Conservation (phyloP, 805 yeast genomes). For the Suhomyces kilbournensis region DNA sequence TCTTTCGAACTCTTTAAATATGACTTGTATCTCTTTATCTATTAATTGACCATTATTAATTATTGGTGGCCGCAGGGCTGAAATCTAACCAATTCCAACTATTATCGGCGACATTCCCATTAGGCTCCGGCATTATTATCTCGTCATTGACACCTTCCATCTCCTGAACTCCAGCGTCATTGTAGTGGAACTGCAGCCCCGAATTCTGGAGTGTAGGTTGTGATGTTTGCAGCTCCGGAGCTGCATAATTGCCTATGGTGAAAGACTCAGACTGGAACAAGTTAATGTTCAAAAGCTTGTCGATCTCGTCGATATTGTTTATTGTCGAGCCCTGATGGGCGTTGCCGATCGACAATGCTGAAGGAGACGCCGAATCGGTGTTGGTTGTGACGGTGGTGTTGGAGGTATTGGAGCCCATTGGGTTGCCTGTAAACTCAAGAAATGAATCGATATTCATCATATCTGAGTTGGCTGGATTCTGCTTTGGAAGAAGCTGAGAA, state of each 20-base stretch:
- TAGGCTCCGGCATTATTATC: slow-evolving; percentile 23
- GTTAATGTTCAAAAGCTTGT: slow-evolving; percentile 38
- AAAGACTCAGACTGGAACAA: slow-evolving; percentile 35
- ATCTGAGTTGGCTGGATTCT: slow-evolving; percentile 7
- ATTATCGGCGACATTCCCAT: slow-evolving; percentile 7
- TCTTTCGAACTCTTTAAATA: background rate
- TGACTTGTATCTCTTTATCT: background rate
- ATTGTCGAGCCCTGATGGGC: background rate
- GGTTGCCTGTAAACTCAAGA: slow-evolving; percentile 10
- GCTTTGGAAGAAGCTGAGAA: background rate
- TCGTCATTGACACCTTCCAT: slow-evolving; percentile 32
- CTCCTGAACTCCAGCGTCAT: slow-evolving; percentile 13
- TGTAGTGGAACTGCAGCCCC: background rate
- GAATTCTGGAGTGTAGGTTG: background rate
- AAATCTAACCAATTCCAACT: slow-evolving; percentile 44
- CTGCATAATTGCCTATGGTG: slow-evolving; percentile 16
- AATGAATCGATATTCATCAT: slow-evolving; percentile 16
- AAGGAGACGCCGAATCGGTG: slow-evolving; percentile 2
- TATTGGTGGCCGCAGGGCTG: slow-evolving; percentile 18
- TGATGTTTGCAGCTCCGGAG: background rate
- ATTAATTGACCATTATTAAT: background rate
- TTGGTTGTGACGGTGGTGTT: slow-evolving; percentile 1
- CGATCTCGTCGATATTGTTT: slow-evolving; percentile 35
- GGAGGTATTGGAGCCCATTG: background rate
- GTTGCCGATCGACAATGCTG: background rate